Evolutionary conservation across 2,329 filamentous ascomycete species (phyloP), one percentile per base, ranked within the genome.

Genomic region (Claviceps purpurea): DNA sequence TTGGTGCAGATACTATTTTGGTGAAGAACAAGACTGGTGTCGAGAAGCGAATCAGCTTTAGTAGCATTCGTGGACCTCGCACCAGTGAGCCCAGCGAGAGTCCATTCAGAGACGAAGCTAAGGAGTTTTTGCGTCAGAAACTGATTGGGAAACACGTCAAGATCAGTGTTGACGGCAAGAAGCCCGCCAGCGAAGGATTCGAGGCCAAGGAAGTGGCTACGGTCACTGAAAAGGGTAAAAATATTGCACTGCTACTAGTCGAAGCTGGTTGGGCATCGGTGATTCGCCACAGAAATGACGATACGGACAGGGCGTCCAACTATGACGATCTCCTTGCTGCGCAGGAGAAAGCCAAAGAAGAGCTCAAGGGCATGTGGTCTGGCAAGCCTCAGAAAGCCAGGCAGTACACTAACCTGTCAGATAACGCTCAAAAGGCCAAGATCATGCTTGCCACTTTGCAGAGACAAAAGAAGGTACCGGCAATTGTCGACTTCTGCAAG

Each of bases 401-500:
- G 73, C 80, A 85, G 64, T 93, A 87, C 65, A 78, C 85, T 45
- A 93, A 98, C 66, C 89, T 91, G 64, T 96, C 90, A 5, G 93
- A 97, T 68, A 90, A 79, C 55, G 72, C 91, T 6, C 91, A 97
- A 67, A 95, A 96, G 71, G 93, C 93, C 56, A 97, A 96, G 77
- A 84, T 95, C 51, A 89, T 95, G 68, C 78, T 95, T 40, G 86
- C 87, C 11, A 84, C 89, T 22, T 77, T 98, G 37, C 87, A 93
- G 56, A 82, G 91, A 51, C 90, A 96, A 68, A 91, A 89, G 75
- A 91, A 87, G 68, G 84, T 97, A 3, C 89, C 93, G 7, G 93
- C 87, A 11, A 77, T 98, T 59, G 89, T 98, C 43, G 93, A 98
- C 68, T 98, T 94, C 67, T 93, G 95, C 74, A 96, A 97, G 71